These are phyloP conservation scores for Leccinum subtestaceum DNA, from an alignment of 768 basidiomycete genomes.

Conservation along the genomic window DNA sequence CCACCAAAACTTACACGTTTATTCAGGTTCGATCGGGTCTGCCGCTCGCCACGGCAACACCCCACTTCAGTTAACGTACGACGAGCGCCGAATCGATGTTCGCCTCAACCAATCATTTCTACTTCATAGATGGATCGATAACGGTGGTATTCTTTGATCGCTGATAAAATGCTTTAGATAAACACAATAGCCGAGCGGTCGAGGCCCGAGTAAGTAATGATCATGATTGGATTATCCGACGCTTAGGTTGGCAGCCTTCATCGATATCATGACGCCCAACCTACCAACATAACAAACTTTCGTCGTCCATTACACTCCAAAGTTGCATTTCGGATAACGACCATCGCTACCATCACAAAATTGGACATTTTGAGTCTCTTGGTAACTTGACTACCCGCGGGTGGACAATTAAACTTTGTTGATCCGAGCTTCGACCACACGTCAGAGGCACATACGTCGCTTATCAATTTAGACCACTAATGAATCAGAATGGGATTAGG, in stretches of 20 bases:
- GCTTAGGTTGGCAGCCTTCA: neutral
- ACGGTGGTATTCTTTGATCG: neutral
- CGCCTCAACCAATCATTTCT: conserved; percentile 4
- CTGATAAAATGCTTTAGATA: neutral
- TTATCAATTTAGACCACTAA: neutral
- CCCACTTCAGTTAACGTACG: conserved; percentile 1
- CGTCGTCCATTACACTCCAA: neutral
- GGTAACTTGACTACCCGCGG: conserved; percentile 6
- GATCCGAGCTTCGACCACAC: neutral
- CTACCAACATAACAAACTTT: neutral
- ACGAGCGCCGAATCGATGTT: neutral
- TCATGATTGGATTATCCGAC: neutral
- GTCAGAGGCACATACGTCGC: neutral
- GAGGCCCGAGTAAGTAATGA: neutral
- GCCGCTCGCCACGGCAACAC: conserved; percentile 15
- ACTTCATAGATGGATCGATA: conserved; percentile 14
- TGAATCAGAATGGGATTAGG: neutral
- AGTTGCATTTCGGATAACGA: neutral
- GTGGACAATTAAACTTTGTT: conserved; percentile 18
- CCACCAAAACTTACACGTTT: neutral
- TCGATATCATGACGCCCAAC: neutral
- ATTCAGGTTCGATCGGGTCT: neutral
- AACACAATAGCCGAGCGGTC: neutral
- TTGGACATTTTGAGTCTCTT: neutral
- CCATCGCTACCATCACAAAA: conserved; percentile 22